phyloP scores from a whole-genome alignment of 164 flowering plant genomes.

The Magnolia kwangsiensis region DNA sequence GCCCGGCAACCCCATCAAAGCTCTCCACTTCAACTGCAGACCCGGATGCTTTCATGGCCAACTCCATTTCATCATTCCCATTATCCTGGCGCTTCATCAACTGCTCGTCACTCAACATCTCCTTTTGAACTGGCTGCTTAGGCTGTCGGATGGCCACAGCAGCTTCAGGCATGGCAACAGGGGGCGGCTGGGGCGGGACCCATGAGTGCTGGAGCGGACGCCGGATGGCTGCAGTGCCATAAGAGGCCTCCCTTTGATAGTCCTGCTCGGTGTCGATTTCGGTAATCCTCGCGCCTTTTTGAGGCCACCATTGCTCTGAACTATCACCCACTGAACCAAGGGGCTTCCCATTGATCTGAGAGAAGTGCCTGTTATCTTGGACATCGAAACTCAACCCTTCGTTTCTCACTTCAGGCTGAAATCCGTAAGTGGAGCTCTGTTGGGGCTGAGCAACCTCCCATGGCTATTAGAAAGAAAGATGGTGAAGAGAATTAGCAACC shows the following conservation, averaged over 20 bases:
- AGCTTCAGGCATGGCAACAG: conserved; percentile 85
- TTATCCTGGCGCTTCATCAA: conserved; percentile 55
- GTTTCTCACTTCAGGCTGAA: conserved; percentile 23
- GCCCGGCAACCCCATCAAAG: conserved; percentile 22
- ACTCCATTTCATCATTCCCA: background rate
- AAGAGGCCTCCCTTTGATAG: conserved; percentile 25
- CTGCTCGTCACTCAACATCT: conserved; percentile 38
- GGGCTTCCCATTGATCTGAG: conserved; percentile 32
- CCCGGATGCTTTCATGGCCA: conserved; percentile 53
- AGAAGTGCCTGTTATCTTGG: conserved; percentile 29
- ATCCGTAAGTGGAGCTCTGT: conserved; percentile 29
- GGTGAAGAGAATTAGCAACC: conserved; percentile 1
- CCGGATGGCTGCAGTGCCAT: conserved; percentile 22
- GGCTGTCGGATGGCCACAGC: conserved; percentile 87
- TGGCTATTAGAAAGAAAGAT: conserved; percentile 44
- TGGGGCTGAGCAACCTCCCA: conserved; percentile 64
- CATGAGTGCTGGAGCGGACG: conserved; percentile 54
- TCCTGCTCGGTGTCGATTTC: conserved; percentile 51
- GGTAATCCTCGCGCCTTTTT: conserved; percentile 49
- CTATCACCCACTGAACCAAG: conserved; percentile 21
- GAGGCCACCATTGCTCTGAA: conserved; percentile 62
- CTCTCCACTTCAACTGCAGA: conserved; percentile 45
- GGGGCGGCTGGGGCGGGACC: conserved; percentile 95
- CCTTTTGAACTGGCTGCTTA: conserved; percentile 41
- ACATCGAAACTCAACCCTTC: conserved; percentile 27